These are phyloP conservation scores for Lagerstroemia speciosa DNA, from an alignment of 345 rosid species.

Conservation along the genomic window DNA sequence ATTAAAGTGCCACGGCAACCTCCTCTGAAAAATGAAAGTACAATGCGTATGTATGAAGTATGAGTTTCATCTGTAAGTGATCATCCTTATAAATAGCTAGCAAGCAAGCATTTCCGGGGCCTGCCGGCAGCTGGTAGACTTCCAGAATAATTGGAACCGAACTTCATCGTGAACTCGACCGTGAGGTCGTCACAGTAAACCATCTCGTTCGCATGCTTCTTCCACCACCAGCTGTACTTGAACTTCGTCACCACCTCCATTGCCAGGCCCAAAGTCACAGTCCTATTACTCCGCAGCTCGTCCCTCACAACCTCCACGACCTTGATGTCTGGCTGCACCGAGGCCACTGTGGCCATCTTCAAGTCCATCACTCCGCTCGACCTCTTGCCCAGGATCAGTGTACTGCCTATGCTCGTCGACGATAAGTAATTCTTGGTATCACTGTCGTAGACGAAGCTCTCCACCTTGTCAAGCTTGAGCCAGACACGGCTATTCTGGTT, in stretches of 20 bases:
- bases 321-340: background rate
- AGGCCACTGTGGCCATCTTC: background rate
- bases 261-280: background rate
- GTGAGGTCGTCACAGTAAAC: conserved; percentile 1
- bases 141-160: background rate
- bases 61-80: no score
- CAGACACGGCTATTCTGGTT: conserved; percentile 3
- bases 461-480: background rate
- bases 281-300: background rate
- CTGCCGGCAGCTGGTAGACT: background rate
- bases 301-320: background rate
- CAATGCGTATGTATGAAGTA: no score
- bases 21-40: no score
- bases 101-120: background rate
- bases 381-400: background rate
- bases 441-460: background rate
- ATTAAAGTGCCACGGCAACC: no score
- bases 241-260: background rate
- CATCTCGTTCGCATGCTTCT: background rate
- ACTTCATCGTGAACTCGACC: background rate
- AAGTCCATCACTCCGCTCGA: background rate
- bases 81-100: no score
- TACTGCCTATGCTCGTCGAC: background rate
- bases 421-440: background rate
- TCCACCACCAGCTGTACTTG: conserved; percentile 6